phyloP scores from a whole-genome alignment of 1,284 basidiomycete genomes.

The Tremellales sp. region DNA sequence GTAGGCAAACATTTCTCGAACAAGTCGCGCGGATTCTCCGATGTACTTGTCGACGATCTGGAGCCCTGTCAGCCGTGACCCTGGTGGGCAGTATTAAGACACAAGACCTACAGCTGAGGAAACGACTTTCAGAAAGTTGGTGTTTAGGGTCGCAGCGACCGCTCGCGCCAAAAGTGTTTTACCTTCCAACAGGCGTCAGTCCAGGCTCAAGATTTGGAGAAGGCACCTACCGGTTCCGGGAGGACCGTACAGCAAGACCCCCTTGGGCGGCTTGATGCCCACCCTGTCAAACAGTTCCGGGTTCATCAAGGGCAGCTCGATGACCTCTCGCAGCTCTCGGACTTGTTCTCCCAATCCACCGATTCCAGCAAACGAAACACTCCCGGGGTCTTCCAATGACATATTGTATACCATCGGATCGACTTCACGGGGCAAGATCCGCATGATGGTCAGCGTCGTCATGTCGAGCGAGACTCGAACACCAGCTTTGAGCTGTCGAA shows the following conservation, averaged over 20 bases:
- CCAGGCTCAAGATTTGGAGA: not conserved
- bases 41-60: slow-evolving; percentile 99
- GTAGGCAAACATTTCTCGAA: slow-evolving; percentile 98
- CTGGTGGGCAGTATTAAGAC: not conserved
- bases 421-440: slow-evolving; percentile 93
- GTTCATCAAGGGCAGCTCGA: slow-evolving; percentile 91
- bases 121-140: slow-evolving; percentile 98
- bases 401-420: slow-evolving; percentile 99
- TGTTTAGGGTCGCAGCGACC: slow-evolving; percentile 90
- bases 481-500: slow-evolving; percentile 72
- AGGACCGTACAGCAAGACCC: slow-evolving; percentile 94
- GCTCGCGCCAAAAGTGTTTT: slow-evolving; percentile 95
- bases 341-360: slow-evolving; percentile 96
- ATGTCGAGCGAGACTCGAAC: slow-evolving; percentile 97
- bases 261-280: slow-evolving; percentile 94
- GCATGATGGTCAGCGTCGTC: slow-evolving; percentile 99
- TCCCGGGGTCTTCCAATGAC: slow-evolving; percentile 96
- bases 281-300: slow-evolving; percentile 91
- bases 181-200: slow-evolving; percentile 50
- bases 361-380: slow-evolving; percentile 92
- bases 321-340: slow-evolving; percentile 92
- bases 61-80: not conserved
- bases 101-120: slow-evolving; percentile 68
- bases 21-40: slow-evolving; percentile 90
- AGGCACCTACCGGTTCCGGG: slow-evolving; percentile 73